These are phyloP conservation scores for Colletotrichum lupini DNA, from an alignment of 2,329 filamentous ascomycete species.

Conservation along the genomic window DNA sequence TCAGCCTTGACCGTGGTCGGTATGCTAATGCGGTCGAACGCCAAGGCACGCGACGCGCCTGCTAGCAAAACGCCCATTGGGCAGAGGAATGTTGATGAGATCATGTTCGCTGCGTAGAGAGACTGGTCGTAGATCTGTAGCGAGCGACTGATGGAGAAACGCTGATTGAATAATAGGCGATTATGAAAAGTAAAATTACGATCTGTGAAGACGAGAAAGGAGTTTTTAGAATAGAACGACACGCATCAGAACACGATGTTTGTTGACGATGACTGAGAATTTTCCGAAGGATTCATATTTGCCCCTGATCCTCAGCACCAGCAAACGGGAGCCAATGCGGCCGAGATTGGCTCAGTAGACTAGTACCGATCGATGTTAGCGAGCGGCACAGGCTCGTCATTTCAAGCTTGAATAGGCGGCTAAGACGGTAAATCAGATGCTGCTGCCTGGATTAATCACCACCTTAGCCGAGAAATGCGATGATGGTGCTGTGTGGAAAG, in stretches of 20 bases:
- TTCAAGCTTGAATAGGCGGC: neutral
- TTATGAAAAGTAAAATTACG: neutral
- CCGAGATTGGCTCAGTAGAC: neutral
- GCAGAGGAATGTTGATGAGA: neutral
- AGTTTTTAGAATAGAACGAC: neutral
- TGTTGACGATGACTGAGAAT: neutral
- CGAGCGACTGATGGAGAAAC: neutral
- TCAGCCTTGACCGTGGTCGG: constrained; percentile 20
- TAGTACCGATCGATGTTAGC: neutral
- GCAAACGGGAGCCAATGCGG: neutral
- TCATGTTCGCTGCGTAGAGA: neutral
- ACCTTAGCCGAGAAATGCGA: too few relatives aligned
- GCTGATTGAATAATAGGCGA: neutral
- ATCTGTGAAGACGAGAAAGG: neutral
- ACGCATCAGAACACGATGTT: neutral
- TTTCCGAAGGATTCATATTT: neutral
- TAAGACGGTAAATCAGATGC: neutral
- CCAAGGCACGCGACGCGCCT: neutral
- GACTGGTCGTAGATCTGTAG: neutral
- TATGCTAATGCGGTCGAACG: constrained; percentile 7
- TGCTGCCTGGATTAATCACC: neutral
- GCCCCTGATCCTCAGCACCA: neutral
- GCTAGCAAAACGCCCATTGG: constrained; percentile 1
- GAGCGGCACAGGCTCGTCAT: neutral
- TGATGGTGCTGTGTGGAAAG: too few relatives aligned